Percentiles rank a stretch among this genome's conserved stretches.
phyloP scores from a whole-genome alignment of 1,284 basidiomycete genomes.

The Clitocybe nebularis region DNA sequence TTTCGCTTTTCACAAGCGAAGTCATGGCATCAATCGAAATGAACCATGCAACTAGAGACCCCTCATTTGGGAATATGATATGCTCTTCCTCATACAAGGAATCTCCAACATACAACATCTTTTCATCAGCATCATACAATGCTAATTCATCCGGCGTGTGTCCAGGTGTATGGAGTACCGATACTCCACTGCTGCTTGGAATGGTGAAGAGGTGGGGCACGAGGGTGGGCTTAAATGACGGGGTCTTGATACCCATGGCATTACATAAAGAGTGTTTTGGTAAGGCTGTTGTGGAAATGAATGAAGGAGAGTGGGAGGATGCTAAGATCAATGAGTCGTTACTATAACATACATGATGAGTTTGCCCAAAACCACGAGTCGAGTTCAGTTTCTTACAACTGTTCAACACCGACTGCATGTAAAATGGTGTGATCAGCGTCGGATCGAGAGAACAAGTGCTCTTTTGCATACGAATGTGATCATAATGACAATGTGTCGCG shows the following conservation, averaged over 20 bases:
- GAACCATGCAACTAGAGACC: conserved; percentile 47
- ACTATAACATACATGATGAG: conserved; percentile 10
- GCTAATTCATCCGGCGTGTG: conserved; percentile 56
- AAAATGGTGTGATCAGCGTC: conserved; percentile 1
- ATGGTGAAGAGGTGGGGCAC: conserved; percentile 36
- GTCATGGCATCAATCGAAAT: conserved; percentile 38
- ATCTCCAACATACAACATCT: conserved; percentile 53
- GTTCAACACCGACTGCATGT: conserved; percentile 41
- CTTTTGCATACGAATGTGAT: conserved; percentile 47
- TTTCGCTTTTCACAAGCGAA: conserved; percentile 31
- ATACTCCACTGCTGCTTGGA: conserved; percentile 26
- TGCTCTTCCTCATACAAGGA: conserved; percentile 49
- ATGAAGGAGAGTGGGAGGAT: conserved; percentile 40
- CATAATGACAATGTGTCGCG: conserved; percentile 53
- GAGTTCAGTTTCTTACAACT: conserved; percentile 31
- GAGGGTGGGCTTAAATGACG: conserved; percentile 40
- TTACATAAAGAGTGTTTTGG: conserved; percentile 44
- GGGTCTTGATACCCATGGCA: conserved; percentile 34
- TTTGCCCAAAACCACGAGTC: not conserved
- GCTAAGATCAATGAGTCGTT: conserved; percentile 42
- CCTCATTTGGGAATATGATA: conserved; percentile 51
- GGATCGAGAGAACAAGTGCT: not conserved
- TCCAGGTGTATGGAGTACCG: conserved; percentile 49
- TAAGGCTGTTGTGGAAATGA: conserved; percentile 33
- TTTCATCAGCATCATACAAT: conserved; percentile 42